Evolutionary conservation across 176 grass and related monocot genomes (phyloP).

Genomic region (Dendrocalamus sinicus): DNA sequence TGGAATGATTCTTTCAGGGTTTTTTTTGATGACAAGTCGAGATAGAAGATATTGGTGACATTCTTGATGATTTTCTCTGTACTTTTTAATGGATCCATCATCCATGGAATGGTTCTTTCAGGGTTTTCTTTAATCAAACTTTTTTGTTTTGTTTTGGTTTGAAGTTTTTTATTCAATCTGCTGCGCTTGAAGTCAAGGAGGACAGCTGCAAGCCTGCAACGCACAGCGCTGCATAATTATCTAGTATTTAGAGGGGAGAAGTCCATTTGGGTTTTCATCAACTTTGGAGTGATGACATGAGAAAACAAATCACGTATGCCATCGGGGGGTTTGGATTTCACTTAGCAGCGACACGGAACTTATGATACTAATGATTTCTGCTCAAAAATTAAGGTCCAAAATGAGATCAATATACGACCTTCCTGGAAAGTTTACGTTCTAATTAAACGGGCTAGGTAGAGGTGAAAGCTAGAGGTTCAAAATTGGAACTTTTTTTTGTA

Average conservation of each 20-base stretch:
- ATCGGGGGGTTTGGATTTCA: neutral
- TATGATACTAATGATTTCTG: neutral
- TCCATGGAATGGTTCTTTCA: constrained; percentile 20
- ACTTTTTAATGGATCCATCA: constrained; percentile 15
- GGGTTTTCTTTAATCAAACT: neutral
- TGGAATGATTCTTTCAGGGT: constrained; percentile 16
- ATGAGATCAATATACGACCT: neutral
- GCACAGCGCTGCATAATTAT: neutral
- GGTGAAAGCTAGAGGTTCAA: neutral
- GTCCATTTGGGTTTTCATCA: neutral
- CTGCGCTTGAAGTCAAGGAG: neutral
- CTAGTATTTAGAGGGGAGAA: too few species aligned
- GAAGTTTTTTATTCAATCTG: neutral
- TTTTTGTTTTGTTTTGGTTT: neutral
- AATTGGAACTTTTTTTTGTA: neutral
- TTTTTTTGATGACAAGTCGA: neutral
- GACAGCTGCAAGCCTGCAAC: constrained; percentile 9
- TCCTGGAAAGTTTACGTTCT: neutral
- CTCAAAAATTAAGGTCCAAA: neutral
- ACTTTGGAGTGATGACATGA: neutral
- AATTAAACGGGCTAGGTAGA: neutral
- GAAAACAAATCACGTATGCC: neutral
- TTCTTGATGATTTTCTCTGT: constrained; percentile 2
- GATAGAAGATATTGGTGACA: constrained; percentile 20
- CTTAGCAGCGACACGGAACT: neutral